Evolutionary conservation across 371 early-diverging fungal species (phyloP).

Genomic region (Coemansia sp.): DNA sequence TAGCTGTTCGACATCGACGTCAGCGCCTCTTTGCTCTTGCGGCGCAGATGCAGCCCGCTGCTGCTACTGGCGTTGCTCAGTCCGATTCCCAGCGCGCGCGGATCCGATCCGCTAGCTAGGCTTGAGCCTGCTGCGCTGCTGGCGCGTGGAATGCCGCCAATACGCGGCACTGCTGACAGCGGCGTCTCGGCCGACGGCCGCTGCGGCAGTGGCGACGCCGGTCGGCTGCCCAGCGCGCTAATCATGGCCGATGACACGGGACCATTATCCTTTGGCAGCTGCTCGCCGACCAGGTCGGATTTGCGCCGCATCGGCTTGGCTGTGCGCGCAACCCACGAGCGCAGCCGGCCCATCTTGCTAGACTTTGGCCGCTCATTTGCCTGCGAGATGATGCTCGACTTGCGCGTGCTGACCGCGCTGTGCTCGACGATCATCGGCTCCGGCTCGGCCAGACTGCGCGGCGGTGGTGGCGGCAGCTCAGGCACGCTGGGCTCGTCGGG

Average conservation of each 20-base stretch:
- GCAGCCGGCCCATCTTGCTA: conserved; percentile 44
- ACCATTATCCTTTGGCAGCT: conserved; percentile 9
- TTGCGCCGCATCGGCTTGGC: conserved; percentile 49
- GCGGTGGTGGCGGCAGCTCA: not conserved
- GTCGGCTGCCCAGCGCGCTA: not conserved
- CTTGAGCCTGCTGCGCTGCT: conserved; percentile 7
- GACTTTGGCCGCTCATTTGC: conserved; percentile 42
- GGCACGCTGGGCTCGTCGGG: conserved; percentile 34
- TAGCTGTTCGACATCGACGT: conserved; percentile 22
- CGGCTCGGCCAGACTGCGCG: too few relatives aligned
- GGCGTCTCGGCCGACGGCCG: conserved; percentile 9
- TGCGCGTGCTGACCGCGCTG: conserved; percentile 1
- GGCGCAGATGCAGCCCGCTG: conserved; percentile 26
- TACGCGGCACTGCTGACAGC: not conserved
- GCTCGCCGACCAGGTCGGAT: conserved; percentile 33
- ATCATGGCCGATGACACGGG: conserved; percentile 3
- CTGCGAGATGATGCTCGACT: conserved; percentile 9
- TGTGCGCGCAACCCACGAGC: conserved; percentile 48
- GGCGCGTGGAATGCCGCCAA: not conserved
- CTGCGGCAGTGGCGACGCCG: conserved; percentile 17
- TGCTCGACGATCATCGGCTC: not conserved
- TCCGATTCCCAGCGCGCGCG: conserved; percentile 9
- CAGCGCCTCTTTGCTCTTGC: conserved; percentile 42
- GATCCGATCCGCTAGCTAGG: not conserved
- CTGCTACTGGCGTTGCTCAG: conserved; percentile 11